Percentiles rank a stretch among this genome's conserved stretches.
Conservation (phyloP, 352 stramenopile species). For the Phytophthora fragariae region DNA sequence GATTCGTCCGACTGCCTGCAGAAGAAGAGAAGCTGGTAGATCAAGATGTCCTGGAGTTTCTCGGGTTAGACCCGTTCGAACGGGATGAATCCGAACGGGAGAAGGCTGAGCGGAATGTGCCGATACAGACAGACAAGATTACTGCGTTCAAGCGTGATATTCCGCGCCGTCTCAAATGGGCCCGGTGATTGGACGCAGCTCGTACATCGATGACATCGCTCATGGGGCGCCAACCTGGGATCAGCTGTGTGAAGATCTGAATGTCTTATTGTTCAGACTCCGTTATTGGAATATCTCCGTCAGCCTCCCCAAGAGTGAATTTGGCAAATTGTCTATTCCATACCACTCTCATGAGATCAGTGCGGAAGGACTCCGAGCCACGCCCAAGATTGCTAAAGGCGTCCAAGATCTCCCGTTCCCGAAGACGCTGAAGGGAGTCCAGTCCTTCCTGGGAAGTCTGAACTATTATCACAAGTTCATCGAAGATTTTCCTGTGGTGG, state of each 20-base stretch:
- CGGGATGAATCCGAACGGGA: background rate
- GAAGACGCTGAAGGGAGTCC: background rate
- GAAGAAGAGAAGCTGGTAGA: background rate
- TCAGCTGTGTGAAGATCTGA: background rate
- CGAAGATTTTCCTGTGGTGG: too few species aligned
- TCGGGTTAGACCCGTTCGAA: background rate
- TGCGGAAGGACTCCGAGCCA: background rate
- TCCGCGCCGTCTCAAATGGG: background rate
- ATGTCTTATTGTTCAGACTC: background rate
- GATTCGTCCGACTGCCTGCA: background rate
- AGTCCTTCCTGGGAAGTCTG: slow-evolving; percentile 2
- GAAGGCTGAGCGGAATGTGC: background rate
- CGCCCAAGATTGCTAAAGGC: background rate
- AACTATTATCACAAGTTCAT: background rate
- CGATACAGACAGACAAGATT: background rate
- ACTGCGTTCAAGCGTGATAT: background rate
- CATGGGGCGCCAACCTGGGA: background rate
- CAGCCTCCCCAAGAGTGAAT: slow-evolving; percentile 1
- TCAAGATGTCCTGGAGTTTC: background rate
- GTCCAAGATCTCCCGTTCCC: slow-evolving; percentile 1
- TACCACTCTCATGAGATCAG: background rate
- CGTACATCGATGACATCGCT: slow-evolving; percentile 5
- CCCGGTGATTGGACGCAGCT: background rate
- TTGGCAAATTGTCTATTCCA: background rate
- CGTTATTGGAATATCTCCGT: slow-evolving; percentile 9